These are phyloP conservation scores for Trypanosoma caninum DNA, from an alignment of 208 protist genomes.

Conservation along the genomic window DNA sequence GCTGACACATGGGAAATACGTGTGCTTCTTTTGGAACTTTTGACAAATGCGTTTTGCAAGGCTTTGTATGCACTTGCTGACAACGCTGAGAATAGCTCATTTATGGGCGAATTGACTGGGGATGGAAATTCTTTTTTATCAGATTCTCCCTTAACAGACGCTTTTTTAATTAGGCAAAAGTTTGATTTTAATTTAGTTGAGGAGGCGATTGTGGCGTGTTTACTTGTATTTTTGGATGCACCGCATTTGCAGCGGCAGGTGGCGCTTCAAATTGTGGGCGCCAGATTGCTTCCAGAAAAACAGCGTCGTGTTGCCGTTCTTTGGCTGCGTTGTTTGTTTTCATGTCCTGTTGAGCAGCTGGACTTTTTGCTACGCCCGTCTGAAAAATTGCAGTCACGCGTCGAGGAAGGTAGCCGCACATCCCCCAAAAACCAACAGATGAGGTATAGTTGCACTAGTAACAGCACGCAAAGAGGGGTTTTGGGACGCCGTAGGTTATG, in stretches of 20 bases:
- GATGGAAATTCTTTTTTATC: too few relatives aligned
- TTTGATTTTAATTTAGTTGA: constrained; percentile 22
- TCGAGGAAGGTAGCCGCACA: constrained; percentile 10
- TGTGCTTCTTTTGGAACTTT: constrained; percentile 25
- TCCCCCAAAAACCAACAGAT: too few relatives aligned
- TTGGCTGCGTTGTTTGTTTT: constrained; percentile 39
- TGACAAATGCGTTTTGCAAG: constrained; percentile 24
- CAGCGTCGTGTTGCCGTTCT: constrained; percentile 30
- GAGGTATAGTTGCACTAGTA: too few relatives aligned
- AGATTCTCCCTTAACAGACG: too few relatives aligned
- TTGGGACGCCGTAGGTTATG: too few relatives aligned
- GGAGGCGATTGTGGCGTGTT: constrained; percentile 20
- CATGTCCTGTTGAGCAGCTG: constrained; percentile 24
- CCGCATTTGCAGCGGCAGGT: constrained; percentile 36
- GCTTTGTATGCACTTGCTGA: constrained; percentile 20
- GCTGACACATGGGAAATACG: constrained; percentile 30
- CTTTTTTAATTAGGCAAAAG: background rate
- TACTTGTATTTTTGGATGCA: constrained; percentile 22
- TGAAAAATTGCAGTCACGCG: background rate
- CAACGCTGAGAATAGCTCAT: background rate
- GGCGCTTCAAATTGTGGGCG: constrained; percentile 43
- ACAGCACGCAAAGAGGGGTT: too few relatives aligned
- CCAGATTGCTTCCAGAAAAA: constrained; percentile 38
- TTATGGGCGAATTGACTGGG: too few relatives aligned
- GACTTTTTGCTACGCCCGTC: constrained; percentile 13